Evolutionary conservation across 306 rosid genomes (phyloP), one percentile per base, ranked within the genome.

Genomic region (Prunus padus): DNA sequence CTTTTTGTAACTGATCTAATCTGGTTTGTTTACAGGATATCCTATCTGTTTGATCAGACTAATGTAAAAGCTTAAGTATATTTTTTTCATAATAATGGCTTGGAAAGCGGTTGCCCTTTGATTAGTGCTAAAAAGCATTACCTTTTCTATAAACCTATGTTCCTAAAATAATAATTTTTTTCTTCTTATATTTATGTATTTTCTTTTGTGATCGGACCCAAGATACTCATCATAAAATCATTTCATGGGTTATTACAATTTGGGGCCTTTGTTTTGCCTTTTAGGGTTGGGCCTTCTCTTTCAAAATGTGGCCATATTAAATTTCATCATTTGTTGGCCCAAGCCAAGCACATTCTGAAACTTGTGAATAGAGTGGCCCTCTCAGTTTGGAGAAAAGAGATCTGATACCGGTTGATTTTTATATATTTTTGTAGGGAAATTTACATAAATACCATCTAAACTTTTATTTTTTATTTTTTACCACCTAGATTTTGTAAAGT

Each of bases 71-170:
- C 16, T 47, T 10, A 26, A 49, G 45, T 9, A 40, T 68, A 67
- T 40, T 23, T 3, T 33, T 31, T 33, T 33, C 8, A 18, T 2
- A n/a, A 69, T 73, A 72, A 67, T n/a, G 47, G 68, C 54, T 44
- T 63, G n/a, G 28, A 76, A 82, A 72, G 79, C 37, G 13, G 67
- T 40, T 59, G 46, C 75, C 71, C 22, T 50, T 63, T 79, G 30
- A 28, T 74, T 46, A 22, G 60, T 30, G 4, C 31, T 4, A 5
- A 19, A n/a, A 37, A 19, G 22, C 52, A 54, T 33, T 33, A 33
- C 65, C 52, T 55, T 69, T 22, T n/a, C 4, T 42, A 23, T 52
- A 20, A 63, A 46, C 51, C 51, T 15, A 46, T 46, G 51, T 11
- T 46, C 51, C 51, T 12, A 47, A 47, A 13, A 51, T 3, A 51